A percentile compares a stretch with the other conserved stretches of the same genome.
phyloP scores from a whole-genome alignment of 768 basidiomycete species.

The Goffeauzyma gilvescens region DNA sequence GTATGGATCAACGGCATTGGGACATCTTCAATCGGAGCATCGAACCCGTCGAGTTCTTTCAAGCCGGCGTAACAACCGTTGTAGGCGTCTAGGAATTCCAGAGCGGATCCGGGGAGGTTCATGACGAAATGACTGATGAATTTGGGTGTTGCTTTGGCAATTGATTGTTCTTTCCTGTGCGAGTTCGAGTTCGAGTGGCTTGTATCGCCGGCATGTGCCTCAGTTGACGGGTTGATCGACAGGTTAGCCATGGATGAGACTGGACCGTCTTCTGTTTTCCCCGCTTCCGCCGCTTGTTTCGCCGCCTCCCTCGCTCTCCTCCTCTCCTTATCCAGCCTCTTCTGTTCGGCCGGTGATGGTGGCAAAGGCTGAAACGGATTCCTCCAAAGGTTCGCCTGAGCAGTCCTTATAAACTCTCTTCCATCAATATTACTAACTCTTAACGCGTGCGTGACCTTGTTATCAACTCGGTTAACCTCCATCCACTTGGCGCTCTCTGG shows the following conservation, averaged over 20 bases:
- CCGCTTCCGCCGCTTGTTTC: conserved; percentile 33
- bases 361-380: conserved; percentile 45
- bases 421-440: conserved; percentile 68
- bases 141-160: conserved; percentile 17
- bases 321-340: conserved; percentile 23
- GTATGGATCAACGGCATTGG: conserved; percentile 81
- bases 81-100: conserved; percentile 76
- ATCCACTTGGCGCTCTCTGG: conserved; percentile 69
- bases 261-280: conserved; percentile 23
- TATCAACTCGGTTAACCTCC: conserved; percentile 48
- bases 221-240: too few relatives aligned
- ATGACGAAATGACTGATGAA: conserved; percentile 78
- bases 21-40: too few relatives aligned
- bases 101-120: conserved; percentile 87
- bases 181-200: too few relatives aligned
- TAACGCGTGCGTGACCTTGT: conserved; percentile 56
- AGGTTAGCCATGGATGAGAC: background rate
- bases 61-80: conserved; percentile 49
- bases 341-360: conserved; percentile 5
- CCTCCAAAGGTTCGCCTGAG: conserved; percentile 40
- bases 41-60: too few relatives aligned
- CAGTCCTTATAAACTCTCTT: conserved; percentile 55
- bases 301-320: conserved; percentile 35
- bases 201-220: too few relatives aligned
- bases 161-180: too few relatives aligned